Conservation (phyloP, 2,329 filamentous ascomycete genomes). For the Fusarium duplospermum region DNA sequence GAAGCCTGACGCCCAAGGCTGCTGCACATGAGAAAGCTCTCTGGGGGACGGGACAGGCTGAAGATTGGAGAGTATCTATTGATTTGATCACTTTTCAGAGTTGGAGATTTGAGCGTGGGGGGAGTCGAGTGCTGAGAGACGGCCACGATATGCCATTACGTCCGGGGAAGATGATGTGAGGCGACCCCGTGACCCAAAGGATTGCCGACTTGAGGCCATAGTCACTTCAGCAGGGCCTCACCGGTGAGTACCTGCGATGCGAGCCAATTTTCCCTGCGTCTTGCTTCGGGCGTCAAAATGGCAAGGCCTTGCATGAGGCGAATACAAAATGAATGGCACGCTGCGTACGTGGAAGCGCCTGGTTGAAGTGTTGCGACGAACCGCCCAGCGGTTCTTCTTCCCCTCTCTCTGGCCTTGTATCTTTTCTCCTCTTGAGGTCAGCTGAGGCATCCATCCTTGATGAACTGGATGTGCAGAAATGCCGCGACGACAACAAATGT, state of each 20-base stretch:
- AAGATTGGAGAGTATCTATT: conserved; percentile 5
- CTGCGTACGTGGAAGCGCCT: conserved; percentile 28
- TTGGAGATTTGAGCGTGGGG: conserved; percentile 4
- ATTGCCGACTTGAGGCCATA: conserved; percentile 4
- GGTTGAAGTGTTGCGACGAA: conserved; percentile 18
- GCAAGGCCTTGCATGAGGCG: background rate
- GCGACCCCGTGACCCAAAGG: conserved; percentile 30
- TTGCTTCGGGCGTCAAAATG: conserved; percentile 15
- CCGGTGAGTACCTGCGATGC: conserved; percentile 23
- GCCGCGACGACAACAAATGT: conserved; percentile 4
- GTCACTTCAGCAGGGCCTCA: conserved; percentile 21
- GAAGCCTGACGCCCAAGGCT: conserved; percentile 21
- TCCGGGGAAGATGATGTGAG: conserved; percentile 15
- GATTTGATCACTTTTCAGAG: background rate
- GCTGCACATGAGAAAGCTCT: background rate
- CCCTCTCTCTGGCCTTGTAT: background rate
- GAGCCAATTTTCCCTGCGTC: conserved; percentile 11
- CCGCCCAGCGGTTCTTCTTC: background rate
- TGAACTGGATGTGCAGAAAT: conserved; percentile 15
- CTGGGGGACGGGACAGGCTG: conserved; percentile 5
- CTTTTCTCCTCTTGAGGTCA: conserved; percentile 1
- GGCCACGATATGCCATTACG: conserved; percentile 26
- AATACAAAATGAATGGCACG: conserved; percentile 15
- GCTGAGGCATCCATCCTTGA: conserved; percentile 7
- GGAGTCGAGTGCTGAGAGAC: conserved; percentile 23